A percentile compares a stretch with the other conserved stretches of the same genome.
These are phyloP conservation scores for Toxoplasma gondii DNA, from an alignment of 169 alveolate species.

Conservation along the genomic window DNA sequence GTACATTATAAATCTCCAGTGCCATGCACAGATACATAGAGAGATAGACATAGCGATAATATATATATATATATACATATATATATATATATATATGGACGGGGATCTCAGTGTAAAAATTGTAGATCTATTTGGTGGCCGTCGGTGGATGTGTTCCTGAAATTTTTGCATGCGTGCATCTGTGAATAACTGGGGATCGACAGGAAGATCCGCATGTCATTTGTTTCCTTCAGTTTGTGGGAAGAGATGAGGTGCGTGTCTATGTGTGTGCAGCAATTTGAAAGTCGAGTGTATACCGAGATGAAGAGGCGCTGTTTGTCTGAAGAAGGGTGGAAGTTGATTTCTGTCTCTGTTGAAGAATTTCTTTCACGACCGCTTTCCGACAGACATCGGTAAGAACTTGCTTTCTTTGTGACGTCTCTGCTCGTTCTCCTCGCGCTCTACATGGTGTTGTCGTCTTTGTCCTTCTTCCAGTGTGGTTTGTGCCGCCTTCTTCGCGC, in stretches of 20 bases:
- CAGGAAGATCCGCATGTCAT: neutral
- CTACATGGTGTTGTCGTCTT: too few species aligned
- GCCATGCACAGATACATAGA: too few species aligned
- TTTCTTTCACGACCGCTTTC: neutral
- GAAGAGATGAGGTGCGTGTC: neutral
- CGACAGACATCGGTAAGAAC: neutral
- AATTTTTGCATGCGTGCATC: neutral
- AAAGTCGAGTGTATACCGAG: constrained; percentile 9
- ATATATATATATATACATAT: too few species aligned
- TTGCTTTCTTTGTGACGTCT: neutral
- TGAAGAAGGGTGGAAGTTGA: constrained; percentile 1
- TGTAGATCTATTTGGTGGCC: neutral
- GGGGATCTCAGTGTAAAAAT: neutral
- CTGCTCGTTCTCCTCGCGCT: too few species aligned
- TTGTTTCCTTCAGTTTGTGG: too few species aligned
- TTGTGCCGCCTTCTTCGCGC: too few species aligned
- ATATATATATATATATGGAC: too few species aligned
- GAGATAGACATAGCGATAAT: too few species aligned
- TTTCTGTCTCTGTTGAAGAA: neutral
- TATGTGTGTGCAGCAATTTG: neutral
- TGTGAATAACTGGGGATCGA: neutral
- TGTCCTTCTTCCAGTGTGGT: too few species aligned
- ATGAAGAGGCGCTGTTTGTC: neutral
- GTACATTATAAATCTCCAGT: too few species aligned
- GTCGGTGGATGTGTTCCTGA: neutral